Evolutionary conservation across 768 basidiomycete species (phyloP).

Genomic region (Mycena leptocephala): DNA sequence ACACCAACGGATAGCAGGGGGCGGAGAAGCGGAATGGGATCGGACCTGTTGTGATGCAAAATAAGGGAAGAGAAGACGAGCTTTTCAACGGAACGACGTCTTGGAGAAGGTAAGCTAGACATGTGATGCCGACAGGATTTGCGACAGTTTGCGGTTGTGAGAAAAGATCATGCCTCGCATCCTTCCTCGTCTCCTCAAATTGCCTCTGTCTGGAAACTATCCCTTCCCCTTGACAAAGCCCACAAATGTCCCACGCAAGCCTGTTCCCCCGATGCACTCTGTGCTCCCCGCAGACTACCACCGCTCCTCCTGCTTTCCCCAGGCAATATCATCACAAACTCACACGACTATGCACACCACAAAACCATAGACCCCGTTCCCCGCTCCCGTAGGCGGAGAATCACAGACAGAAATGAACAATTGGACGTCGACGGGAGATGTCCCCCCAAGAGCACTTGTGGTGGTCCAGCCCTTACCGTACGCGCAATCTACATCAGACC

Average conservation of each 20-base stretch:
- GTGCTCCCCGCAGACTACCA: conserved; percentile 62
- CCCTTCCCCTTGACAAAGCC: conserved; percentile 9
- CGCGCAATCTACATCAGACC: conserved; percentile 37
- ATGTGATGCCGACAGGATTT: too few species aligned
- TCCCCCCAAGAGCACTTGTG: conserved; percentile 72
- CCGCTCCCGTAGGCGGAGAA: conserved; percentile 46
- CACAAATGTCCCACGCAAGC: conserved; percentile 43
- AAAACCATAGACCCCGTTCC: conserved; percentile 72
- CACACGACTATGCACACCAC: conserved; percentile 65
- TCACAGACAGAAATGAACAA: conserved; percentile 24
- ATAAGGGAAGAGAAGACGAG: too few species aligned
- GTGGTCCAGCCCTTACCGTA: conserved; percentile 87
- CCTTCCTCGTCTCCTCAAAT: conserved; percentile 73
- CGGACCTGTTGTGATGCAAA: too few species aligned
- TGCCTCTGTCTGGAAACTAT: conserved; percentile 44
- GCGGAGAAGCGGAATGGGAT: too few species aligned
- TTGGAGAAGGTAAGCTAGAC: too few species aligned
- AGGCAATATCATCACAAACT: conserved; percentile 69
- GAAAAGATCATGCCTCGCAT: conserved; percentile 74
- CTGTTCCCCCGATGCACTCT: conserved; percentile 55
- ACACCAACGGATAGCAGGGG: too few species aligned
- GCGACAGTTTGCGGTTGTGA: too few species aligned
- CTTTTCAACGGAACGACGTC: too few species aligned
- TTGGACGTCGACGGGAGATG: conserved; percentile 71
- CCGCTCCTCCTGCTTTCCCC: conserved; percentile 75